phyloP scores from a whole-genome alignment of 108 stramenopile genomes.

The Hondaea fermentalgiana region DNA sequence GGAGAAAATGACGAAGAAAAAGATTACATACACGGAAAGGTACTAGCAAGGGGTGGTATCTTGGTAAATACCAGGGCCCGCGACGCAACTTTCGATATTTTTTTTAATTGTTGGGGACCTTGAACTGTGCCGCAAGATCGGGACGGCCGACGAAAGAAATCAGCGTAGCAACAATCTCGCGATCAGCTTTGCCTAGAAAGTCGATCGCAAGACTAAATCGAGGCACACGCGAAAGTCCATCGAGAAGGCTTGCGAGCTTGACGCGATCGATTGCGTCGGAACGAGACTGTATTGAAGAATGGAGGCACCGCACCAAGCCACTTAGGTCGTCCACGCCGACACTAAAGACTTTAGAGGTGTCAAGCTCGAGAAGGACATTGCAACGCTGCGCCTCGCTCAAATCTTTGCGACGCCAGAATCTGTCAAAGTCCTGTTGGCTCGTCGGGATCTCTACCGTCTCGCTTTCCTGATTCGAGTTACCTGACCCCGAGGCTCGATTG shows the following conservation, averaged over 20 bases:
- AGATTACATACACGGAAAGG: too few species aligned
- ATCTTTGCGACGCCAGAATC: background rate
- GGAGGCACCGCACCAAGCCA: background rate
- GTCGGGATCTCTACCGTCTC: background rate
- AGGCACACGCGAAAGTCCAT: background rate
- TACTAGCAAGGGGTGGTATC: too few species aligned
- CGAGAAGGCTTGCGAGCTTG: background rate
- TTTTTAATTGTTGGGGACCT: background rate
- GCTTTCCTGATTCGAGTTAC: background rate
- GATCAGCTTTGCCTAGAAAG: background rate
- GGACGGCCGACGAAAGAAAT: background rate
- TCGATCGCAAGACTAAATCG: background rate
- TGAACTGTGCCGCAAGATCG: background rate
- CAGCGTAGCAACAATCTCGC: background rate
- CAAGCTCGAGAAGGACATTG: background rate
- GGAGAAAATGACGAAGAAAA: too few species aligned
- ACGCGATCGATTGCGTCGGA: background rate
- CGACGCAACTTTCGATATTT: too few species aligned
- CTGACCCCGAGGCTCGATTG: background rate
- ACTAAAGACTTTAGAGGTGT: background rate
- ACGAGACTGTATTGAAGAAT: background rate
- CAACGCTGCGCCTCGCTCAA: background rate
- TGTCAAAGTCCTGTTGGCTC: background rate
- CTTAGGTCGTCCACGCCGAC: background rate
- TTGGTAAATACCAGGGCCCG: too few species aligned